These are phyloP conservation scores for Pestalotiopsis sp. DNA, from an alignment of 2,329 filamentous ascomycete species.

Conservation along the genomic window DNA sequence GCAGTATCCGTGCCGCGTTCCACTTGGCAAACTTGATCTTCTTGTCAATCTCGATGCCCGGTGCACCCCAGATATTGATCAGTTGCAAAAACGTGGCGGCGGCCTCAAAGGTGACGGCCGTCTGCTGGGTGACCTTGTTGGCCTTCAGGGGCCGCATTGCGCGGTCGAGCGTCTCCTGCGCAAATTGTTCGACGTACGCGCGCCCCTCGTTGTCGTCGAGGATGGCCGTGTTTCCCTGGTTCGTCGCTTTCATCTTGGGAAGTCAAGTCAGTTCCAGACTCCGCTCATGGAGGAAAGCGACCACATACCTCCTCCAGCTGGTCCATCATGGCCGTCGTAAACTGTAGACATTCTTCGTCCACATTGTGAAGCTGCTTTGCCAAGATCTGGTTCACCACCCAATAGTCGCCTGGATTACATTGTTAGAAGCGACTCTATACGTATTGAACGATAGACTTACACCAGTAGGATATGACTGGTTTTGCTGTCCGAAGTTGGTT, in stretches of 20 bases:
- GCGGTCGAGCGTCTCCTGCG: conserved; percentile 80
- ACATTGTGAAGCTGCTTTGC: conserved; percentile 74
- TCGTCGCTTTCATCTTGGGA: conserved; percentile 65
- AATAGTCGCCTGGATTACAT: conserved; percentile 70
- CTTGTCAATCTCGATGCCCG: conserved; percentile 73
- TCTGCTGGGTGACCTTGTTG: conserved; percentile 84
- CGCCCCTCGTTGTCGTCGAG: conserved; percentile 83
- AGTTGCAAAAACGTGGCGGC: conserved; percentile 91
- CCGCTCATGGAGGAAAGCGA: background rate
- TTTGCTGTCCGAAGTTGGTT: conserved; percentile 81
- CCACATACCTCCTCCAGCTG: conserved; percentile 73
- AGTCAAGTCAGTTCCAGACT: conserved; percentile 1
- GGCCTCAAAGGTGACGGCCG: conserved; percentile 90
- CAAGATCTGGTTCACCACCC: conserved; percentile 90
- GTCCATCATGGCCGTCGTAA: conserved; percentile 85
- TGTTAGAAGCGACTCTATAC: conserved; percentile 16
- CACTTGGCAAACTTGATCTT: conserved; percentile 98
- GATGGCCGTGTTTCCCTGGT: conserved; percentile 78
- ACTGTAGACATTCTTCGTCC: conserved; percentile 76
- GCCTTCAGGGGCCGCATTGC: conserved; percentile 80
- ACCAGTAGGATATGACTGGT: conserved; percentile 93
- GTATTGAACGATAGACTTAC: conserved; percentile 51
- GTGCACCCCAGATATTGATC: conserved; percentile 76
- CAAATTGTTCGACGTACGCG: conserved; percentile 94
- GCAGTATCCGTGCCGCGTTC: conserved; percentile 87